Evolutionary conservation across 1,284 basidiomycete species (phyloP).

Genomic region (Fomitopsis betulina): DNA sequence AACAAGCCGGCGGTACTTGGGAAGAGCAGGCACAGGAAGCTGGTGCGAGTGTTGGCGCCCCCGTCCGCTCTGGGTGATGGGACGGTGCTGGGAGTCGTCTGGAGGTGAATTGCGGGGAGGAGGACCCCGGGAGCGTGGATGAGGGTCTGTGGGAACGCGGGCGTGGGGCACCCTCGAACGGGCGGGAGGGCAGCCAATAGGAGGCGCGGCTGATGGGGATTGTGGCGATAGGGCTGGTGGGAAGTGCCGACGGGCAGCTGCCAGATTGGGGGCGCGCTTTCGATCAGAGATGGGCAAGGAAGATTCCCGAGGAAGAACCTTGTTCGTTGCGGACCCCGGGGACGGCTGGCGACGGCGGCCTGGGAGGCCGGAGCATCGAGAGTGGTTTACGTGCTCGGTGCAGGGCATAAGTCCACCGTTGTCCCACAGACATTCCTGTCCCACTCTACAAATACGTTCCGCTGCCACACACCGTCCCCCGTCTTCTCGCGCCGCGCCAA

Average conservation of each 20-base stretch:
- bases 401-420: conserved; percentile 10
- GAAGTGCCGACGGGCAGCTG: conserved; percentile 14
- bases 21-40: neutral
- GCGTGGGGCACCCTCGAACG: conserved; percentile 23
- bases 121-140: conserved; percentile 7
- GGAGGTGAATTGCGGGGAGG: neutral
- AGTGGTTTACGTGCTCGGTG: conserved; percentile 8
- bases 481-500: conserved; percentile 8
- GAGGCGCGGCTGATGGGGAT: conserved; percentile 2
- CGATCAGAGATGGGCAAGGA: conserved; percentile 15
- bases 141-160: conserved; percentile 13
- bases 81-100: too few relatives aligned
- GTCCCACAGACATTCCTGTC: conserved; percentile 6
- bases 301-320: conserved; percentile 4
- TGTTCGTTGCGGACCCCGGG: neutral
- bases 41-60: neutral
- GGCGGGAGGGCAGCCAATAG: conserved; percentile 18
- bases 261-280: conserved; percentile 18
- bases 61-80: too few relatives aligned
- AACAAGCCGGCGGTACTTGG: neutral
- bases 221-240: conserved; percentile 17
- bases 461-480: neutral
- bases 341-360: neutral
- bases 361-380: neutral
- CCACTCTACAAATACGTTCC: conserved; percentile 6